Conservation (phyloP, 2,329 filamentous ascomycete genomes). For the Samsoniella hepiali region DNA sequence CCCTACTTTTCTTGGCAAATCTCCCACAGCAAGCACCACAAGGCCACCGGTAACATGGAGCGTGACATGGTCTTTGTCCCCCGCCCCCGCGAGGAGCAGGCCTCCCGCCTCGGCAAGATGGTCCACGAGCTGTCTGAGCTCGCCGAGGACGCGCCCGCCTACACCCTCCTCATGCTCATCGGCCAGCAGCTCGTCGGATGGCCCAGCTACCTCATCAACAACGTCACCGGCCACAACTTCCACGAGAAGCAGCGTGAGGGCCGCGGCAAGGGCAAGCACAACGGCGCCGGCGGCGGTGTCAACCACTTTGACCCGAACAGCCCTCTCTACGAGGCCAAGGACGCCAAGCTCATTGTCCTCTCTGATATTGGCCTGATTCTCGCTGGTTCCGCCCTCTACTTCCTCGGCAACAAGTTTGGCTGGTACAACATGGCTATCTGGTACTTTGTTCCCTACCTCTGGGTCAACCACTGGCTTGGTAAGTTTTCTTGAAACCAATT, state of each 20-base stretch:
- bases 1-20: conserved; percentile 99
- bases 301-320: conserved; percentile 92
- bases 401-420: conserved; percentile 73
- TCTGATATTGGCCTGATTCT: conserved; percentile 79
- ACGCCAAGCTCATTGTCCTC: conserved; percentile 80
- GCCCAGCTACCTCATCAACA: conserved; percentile 86
- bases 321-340: conserved; percentile 87
- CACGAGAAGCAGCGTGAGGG: conserved; percentile 90
- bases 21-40: conserved; percentile 99
- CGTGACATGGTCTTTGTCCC: conserved; percentile 99
- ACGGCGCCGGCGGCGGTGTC: conserved; percentile 75
- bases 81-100: conserved; percentile 79
- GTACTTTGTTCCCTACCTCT: conserved; percentile 93
- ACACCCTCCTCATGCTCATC: conserved; percentile 70
- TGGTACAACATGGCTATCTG: conserved; percentile 85
- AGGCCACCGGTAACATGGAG: conserved; percentile 94
- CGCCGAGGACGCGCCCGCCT: conserved; percentile 89
- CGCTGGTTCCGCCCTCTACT: conserved; percentile 58
- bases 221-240: conserved; percentile 94
- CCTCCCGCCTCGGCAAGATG: conserved; percentile 68
- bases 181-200: conserved; percentile 88
- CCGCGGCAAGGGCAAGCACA: conserved; percentile 87
- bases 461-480: conserved; percentile 99
- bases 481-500: conserved; percentile 42
- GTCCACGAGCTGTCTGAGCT: conserved; percentile 83